Evolutionary conservation across 2,329 filamentous ascomycete species (phyloP).

Genomic region (Colletotrichum abscissum): DNA sequence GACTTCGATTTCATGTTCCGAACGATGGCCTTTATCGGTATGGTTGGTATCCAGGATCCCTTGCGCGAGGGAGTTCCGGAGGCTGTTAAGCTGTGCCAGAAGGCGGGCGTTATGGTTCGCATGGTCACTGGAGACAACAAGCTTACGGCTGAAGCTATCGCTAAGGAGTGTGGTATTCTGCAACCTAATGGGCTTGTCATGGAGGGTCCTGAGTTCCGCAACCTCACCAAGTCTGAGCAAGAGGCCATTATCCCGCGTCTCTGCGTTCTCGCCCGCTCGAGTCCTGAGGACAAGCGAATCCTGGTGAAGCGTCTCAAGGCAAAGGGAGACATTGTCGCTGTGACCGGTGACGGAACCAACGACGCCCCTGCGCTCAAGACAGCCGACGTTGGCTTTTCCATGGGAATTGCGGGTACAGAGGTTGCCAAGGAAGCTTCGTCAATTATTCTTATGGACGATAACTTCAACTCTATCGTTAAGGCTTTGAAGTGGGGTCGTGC

Average conservation of each 20-base stretch:
- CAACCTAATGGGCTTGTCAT: slow-evolving; percentile 76
- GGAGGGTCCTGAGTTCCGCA: slow-evolving; percentile 83
- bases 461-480: slow-evolving; percentile 88
- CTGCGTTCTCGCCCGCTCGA: slow-evolving; percentile 79
- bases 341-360: slow-evolving; percentile 87
- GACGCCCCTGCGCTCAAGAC: slow-evolving; percentile 85
- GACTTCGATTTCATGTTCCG: slow-evolving; percentile 75
- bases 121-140: slow-evolving; percentile 91
- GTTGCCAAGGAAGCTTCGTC: slow-evolving; percentile 88
- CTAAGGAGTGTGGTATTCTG: slow-evolving; percentile 81
- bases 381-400: slow-evolving; percentile 86
- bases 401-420: slow-evolving; percentile 86
- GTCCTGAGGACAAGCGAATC: slow-evolving; percentile 81
- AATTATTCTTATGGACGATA: slow-evolving; percentile 90
- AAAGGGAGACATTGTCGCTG: slow-evolving; percentile 81
- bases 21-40: slow-evolving; percentile 74
- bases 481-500: slow-evolving; percentile 84
- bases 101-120: slow-evolving; percentile 81
- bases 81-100: slow-evolving; percentile 78
- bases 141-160: slow-evolving; percentile 82
- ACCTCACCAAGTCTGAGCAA: slow-evolving; percentile 74
- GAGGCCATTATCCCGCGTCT: slow-evolving; percentile 75
- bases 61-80: slow-evolving; percentile 80
- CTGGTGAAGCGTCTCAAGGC: slow-evolving; percentile 79
- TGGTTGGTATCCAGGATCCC: slow-evolving; percentile 86